Conservation (phyloP, 176 grass and related monocot species). For the Thalia dealbata region DNA sequence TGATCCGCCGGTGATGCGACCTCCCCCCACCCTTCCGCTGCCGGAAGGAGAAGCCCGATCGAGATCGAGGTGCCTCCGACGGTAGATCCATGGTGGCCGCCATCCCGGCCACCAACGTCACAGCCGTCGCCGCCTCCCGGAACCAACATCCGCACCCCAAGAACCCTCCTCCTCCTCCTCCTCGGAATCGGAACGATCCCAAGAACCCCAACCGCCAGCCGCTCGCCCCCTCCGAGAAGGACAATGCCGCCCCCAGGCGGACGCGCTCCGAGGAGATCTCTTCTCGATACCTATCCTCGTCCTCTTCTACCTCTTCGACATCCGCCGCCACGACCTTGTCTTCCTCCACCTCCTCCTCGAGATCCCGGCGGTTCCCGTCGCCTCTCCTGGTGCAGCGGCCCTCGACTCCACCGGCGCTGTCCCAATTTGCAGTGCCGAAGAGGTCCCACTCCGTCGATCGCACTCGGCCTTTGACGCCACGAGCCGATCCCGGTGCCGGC, state of each 20-base stretch:
- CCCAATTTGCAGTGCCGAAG: not conserved
- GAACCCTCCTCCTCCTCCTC: constrained; percentile 2
- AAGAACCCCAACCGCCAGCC: constrained; percentile 1
- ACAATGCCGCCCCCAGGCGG: constrained; percentile 22
- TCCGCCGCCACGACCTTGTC: constrained; percentile 16
- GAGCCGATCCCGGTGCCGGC: constrained; percentile 40
- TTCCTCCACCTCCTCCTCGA: constrained; percentile 28
- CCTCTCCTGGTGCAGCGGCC: constrained; percentile 26
- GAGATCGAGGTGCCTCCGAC: constrained; percentile 6
- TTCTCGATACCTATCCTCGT: constrained; percentile 42
- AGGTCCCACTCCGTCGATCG: constrained; percentile 13
- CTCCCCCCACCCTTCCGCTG: too few species aligned
- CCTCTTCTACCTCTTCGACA: constrained; percentile 36
- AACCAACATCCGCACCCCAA: not conserved
- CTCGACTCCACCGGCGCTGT: not conserved
- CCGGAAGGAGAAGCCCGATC: not conserved
- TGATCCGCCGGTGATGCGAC: too few species aligned
- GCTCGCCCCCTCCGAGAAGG: constrained; percentile 26
- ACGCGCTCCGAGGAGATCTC: constrained; percentile 42
- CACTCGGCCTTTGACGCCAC: constrained; percentile 40
- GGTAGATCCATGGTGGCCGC: constrained; percentile 12
- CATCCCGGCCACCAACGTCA: not conserved
- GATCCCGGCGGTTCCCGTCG: constrained; percentile 56
- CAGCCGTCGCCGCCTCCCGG: not conserved
- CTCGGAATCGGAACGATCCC: not conserved